Conservation (phyloP, 352 stramenopile species). For the Phytopythium aichiense region DNA sequence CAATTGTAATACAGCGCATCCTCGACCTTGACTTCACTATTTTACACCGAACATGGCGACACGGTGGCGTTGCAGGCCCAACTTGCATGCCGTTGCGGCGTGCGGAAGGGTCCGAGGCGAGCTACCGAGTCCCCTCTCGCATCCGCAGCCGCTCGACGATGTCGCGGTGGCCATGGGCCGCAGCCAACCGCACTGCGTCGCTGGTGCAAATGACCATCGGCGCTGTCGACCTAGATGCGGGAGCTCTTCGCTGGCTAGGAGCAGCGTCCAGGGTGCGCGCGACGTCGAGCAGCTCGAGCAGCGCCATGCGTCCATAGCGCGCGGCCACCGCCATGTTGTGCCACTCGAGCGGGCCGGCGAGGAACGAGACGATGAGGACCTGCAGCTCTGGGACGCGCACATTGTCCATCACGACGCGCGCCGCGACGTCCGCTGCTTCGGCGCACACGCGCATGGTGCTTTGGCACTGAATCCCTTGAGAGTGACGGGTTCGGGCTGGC, state of each 20-base stretch:
- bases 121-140: neutral
- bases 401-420: neutral
- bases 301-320: slow-evolving; percentile 1
- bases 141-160: neutral
- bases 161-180: neutral
- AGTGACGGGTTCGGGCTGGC: neutral
- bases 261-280: neutral
- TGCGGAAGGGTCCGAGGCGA: too few relatives aligned
- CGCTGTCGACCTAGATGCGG: too few relatives aligned
- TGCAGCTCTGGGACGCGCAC: neutral
- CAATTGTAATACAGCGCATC: too few relatives aligned
- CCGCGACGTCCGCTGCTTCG: neutral
- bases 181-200: neutral
- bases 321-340: slow-evolving; percentile 3
- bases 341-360: slow-evolving; percentile 3
- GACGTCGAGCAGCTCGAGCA: slow-evolving; percentile 2
- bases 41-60: too few relatives aligned
- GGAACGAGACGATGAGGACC: neutral
- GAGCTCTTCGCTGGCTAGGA: neutral
- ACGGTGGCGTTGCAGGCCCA: too few relatives aligned
- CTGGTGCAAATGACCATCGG: neutral
- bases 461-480: neutral
- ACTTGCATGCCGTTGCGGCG: too few relatives aligned
- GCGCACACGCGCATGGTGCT: neutral
- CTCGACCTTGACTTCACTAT: too few relatives aligned